phyloP scores from a whole-genome alignment of 148 eudicot species.

The Camellia lanceoleosa region DNA sequence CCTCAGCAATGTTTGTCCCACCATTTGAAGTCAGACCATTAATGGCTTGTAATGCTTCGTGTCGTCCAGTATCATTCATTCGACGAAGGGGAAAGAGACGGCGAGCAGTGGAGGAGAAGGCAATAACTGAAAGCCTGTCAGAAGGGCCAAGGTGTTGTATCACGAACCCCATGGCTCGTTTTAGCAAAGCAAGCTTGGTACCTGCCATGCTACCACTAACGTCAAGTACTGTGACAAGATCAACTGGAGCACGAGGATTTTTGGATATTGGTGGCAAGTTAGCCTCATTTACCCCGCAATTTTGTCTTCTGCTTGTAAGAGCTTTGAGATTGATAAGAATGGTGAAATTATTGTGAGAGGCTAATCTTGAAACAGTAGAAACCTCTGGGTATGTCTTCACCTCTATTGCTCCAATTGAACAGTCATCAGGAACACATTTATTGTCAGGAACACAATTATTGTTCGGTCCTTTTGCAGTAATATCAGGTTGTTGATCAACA shows the following conservation, averaged over 20 bases:
- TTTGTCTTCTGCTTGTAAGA: slow-evolving; percentile 16
- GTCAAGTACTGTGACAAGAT: slow-evolving; percentile 54
- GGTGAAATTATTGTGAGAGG: slow-evolving; percentile 29
- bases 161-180: slow-evolving; percentile 61
- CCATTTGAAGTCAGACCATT: slow-evolving; percentile 46
- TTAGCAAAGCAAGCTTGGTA: slow-evolving; percentile 54
- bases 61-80: slow-evolving; percentile 42
- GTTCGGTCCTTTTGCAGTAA: slow-evolving; percentile 9
- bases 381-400: slow-evolving; percentile 43
- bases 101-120: slow-evolving; percentile 57
- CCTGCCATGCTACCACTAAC: slow-evolving; percentile 68
- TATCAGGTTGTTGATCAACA: slow-evolving; percentile 18
- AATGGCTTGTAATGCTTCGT: slow-evolving; percentile 45
- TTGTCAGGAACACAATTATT: slow-evolving; percentile 6
- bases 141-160: slow-evolving; percentile 47
- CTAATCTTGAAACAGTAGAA: slow-evolving; percentile 37
- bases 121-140: slow-evolving; percentile 54
- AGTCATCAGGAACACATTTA: slow-evolving; percentile 3
- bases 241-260: slow-evolving; percentile 47
- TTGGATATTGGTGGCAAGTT: background rate
- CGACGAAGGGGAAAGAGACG: slow-evolving; percentile 55
- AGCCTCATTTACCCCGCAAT: slow-evolving; percentile 5
- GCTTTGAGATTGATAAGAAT: slow-evolving; percentile 52
- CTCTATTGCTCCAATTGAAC: slow-evolving; percentile 29
- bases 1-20: slow-evolving; percentile 57